These are phyloP conservation scores for Parathielavia appendiculata DNA, from an alignment of 495 filamentous ascomycete genomes.

Conservation along the genomic window DNA sequence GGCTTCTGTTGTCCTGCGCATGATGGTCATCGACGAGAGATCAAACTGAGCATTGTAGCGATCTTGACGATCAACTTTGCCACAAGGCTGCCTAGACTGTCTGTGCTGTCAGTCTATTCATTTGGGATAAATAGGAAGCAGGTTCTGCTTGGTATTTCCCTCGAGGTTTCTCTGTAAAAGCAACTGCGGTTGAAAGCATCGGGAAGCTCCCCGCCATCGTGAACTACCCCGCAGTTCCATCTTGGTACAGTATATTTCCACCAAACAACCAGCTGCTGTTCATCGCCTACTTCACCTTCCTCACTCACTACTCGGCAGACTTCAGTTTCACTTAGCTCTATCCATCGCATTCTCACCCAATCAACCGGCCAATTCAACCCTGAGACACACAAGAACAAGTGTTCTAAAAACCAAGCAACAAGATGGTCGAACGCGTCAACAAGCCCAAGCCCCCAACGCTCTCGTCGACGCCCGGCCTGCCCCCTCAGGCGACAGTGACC, in stretches of 20 bases:
- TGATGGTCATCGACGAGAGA: not conserved
- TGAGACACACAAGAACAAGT: not conserved
- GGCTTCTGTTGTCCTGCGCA: too few relatives aligned
- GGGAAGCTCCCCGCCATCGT: slow-evolving; percentile 1
- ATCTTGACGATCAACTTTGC: slow-evolving; percentile 10
- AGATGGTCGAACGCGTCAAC: slow-evolving; percentile 77
- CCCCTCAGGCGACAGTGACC: slow-evolving; percentile 63
- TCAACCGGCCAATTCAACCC: not conserved
- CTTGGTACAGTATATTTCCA: not conserved
- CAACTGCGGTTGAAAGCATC: not conserved
- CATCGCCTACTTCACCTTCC: not conserved
- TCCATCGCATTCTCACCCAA: not conserved
- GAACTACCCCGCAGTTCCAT: slow-evolving; percentile 5
- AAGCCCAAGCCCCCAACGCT: slow-evolving; percentile 82
- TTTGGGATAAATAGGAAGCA: not conserved
- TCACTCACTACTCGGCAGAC: not conserved
- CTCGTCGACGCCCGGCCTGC: slow-evolving; percentile 57
- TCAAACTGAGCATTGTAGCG: slow-evolving; percentile 11
- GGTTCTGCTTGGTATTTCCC: not conserved
- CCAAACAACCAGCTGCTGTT: not conserved
- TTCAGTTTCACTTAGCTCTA: not conserved
- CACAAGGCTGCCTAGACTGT: not conserved
- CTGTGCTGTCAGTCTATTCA: too few relatives aligned
- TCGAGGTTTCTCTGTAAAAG: not conserved
- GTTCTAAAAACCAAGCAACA: slow-evolving; percentile 1